phyloP scores from a whole-genome alignment of 306 rosid species.

The Prunus davidiana region DNA sequence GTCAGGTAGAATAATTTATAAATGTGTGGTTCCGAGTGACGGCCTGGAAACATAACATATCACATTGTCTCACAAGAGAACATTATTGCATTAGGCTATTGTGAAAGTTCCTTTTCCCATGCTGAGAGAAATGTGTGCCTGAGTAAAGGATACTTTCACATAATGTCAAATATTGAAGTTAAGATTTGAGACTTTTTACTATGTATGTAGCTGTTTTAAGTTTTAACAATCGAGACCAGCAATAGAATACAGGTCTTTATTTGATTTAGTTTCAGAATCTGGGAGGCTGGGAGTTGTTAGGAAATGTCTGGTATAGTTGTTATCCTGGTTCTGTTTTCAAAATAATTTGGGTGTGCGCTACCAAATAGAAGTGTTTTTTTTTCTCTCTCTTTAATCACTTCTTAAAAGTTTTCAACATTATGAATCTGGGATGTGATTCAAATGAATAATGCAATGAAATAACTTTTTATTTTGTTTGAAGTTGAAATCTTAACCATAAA shows the following conservation, averaged over 20 bases:
- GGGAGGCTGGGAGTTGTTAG: not conserved
- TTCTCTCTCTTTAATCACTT: not conserved
- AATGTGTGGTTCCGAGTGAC: not conserved
- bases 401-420: not conserved
- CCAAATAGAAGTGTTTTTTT: not conserved
- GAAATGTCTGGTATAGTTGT: not conserved
- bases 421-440: not conserved
- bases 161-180: too few relatives aligned
- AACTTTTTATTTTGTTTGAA: not conserved
- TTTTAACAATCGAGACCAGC: not conserved
- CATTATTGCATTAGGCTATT: not conserved
- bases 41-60: not conserved
- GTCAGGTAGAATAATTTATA: not conserved
- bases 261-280: not conserved
- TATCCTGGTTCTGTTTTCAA: not conserved
- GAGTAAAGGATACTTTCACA: too few relatives aligned
- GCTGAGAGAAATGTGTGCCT: too few relatives aligned
- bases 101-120: not conserved
- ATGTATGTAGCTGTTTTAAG: not conserved
- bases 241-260: not conserved
- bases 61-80: not conserved
- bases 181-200: not conserved
- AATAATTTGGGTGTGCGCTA: not conserved
- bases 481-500: not conserved
- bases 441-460: not conserved